Conservation (phyloP, 1,139 yeast species). For the Scheffersomyces quercinus region DNA sequence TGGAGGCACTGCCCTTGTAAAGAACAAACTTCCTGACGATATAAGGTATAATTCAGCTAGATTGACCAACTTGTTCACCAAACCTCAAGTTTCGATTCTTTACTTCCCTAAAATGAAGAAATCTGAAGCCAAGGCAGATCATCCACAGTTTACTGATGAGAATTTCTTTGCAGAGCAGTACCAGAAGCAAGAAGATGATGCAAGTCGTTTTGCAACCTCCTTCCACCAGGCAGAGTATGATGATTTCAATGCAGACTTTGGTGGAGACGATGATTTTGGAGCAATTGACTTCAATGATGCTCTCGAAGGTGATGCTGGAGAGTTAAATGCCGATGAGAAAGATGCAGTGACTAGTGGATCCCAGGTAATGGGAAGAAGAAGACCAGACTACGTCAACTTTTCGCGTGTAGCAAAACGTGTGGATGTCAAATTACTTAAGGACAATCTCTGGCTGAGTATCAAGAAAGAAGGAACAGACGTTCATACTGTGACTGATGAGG, state of each 20-base stretch:
- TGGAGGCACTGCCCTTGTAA: constrained; percentile 3
- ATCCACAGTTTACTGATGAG: constrained; percentile 53
- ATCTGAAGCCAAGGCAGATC: constrained; percentile 12
- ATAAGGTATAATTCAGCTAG: constrained; percentile 69
- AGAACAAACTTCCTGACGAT: constrained; percentile 68
- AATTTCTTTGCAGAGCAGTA: constrained; percentile 75
- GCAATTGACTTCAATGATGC: constrained; percentile 51
- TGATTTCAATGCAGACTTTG: constrained; percentile 41
- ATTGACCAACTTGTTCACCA: constrained; percentile 67
- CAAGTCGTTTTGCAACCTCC: constrained; percentile 39
- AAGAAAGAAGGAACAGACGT: constrained; percentile 15
- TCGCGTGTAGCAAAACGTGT: constrained; percentile 84
- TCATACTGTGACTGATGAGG: constrained; percentile 9
- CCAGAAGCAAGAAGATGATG: constrained; percentile 43
- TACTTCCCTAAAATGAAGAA: constrained; percentile 25
- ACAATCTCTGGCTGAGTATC: constrained; percentile 75
- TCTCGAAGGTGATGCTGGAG: constrained; percentile 28
- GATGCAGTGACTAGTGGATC: constrained; percentile 7
- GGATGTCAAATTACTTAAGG: constrained; percentile 76
- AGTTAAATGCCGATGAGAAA: constrained; percentile 16
- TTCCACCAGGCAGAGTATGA: constrained; percentile 49
- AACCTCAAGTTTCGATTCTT: constrained; percentile 52
- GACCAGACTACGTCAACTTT: constrained; percentile 69
- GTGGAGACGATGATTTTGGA: constrained; percentile 39
- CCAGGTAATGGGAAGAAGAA: constrained; percentile 16